These are phyloP conservation scores for Zarea fungicola DNA, from an alignment of 2,329 filamentous ascomycete genomes.

Conservation along the genomic window DNA sequence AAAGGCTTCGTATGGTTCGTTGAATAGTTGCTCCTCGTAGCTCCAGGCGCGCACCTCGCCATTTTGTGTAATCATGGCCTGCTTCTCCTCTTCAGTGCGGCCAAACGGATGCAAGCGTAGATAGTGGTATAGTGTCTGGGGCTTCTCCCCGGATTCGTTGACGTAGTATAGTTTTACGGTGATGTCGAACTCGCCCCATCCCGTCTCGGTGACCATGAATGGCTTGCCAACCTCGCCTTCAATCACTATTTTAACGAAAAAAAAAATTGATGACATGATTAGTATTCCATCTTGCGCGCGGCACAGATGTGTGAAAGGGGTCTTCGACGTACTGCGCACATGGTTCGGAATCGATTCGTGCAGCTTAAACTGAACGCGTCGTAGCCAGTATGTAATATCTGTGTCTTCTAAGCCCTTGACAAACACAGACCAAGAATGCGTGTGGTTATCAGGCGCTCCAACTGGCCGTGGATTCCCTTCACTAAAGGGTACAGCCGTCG, in stretches of 20 bases:
- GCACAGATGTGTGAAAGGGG: background rate
- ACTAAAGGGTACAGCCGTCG: constrained; percentile 73
- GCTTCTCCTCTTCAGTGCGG: constrained; percentile 68
- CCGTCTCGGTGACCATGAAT: constrained; percentile 86
- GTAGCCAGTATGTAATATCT: constrained; percentile 91
- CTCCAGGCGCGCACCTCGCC: constrained; percentile 70
- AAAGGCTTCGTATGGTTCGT: constrained; percentile 90
- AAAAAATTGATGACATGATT: background rate
- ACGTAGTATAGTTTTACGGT: constrained; percentile 93
- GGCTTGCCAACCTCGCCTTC: constrained; percentile 64
- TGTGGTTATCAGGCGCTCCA: constrained; percentile 81
- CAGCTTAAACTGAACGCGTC: constrained; percentile 95
- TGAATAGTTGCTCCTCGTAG: constrained; percentile 94
- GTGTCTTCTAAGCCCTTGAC: constrained; percentile 85
- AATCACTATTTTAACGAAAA: constrained; percentile 46
- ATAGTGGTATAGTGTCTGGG: constrained; percentile 91
- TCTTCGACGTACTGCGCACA: constrained; percentile 58
- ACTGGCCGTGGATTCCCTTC: constrained; percentile 74
- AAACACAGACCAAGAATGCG: constrained; percentile 94
- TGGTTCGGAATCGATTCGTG: constrained; percentile 95
- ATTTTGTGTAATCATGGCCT: constrained; percentile 51
- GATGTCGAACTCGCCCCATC: constrained; percentile 98
- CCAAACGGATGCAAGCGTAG: constrained; percentile 89
- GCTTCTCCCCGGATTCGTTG: constrained; percentile 83
- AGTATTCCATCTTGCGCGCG: background rate